Evolutionary conservation across 352 stramenopile genomes (phyloP), one percentile per base, ranked within the genome.

Genomic region (Salisapilia sapeloensis): DNA sequence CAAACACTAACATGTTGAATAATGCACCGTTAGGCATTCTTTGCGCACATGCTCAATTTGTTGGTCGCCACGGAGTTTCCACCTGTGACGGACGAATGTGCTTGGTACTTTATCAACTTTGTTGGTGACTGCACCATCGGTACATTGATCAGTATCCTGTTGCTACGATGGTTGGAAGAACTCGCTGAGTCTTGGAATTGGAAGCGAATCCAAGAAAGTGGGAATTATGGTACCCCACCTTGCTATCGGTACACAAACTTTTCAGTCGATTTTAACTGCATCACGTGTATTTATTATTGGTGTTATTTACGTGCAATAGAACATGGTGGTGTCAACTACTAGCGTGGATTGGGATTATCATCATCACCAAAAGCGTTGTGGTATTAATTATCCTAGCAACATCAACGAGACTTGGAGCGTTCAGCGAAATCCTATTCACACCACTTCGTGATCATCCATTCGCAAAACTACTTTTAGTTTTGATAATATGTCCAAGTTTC

Each of bases 81-180:
- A n/a, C 55, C 65, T 13, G 65, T 84, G 33, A 76, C 71, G 12
- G 69, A 87, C 46, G 66, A 87, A 40, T 87, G 71, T 48, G 65
- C 77, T 7, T 87, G 71, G 71, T 87, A 87, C 42, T 87, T 87
- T 41, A 49, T 84, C 40, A 87, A 87, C 44, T 84, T 82, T 20
- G 52, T 84, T 33, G 65, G 59, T 32, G 71, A 87, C 43, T 81
- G 63, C 36, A 82, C 69, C 22, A 58, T 86, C n/a, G 71, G 71
- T 19, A 86, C 81, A 64, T 21, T 76, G 33, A 63, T 86, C 44
- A 69, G 62, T 21, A 41, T 86, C 14, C 63, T 66, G 39, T 76
- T 83, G 30, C 44, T 86, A n/a, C 59, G 62, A 10, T 40, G 81
- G 25, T 67, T 81, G 40, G 61, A 83, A 44, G 71, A 86, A 43